Conservation (phyloP, 768 basidiomycete genomes). For the Mycena floridula region DNA sequence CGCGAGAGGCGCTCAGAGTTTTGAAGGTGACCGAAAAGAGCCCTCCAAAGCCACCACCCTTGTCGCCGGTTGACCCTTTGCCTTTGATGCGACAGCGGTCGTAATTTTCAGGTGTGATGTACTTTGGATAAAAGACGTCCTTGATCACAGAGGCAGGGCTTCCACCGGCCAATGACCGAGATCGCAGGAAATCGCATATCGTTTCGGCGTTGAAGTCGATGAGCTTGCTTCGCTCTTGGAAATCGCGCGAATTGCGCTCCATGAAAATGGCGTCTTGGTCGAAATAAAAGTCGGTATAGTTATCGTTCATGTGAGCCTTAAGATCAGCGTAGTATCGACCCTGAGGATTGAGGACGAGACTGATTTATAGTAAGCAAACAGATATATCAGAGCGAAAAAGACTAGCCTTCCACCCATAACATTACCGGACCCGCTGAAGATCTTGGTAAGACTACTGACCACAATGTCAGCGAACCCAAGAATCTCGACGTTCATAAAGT, state of each 20-base stretch:
- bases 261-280: constrained; percentile 91
- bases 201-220: constrained; percentile 83
- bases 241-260: constrained; percentile 97
- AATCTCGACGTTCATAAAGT: constrained; percentile 89
- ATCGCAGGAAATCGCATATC: constrained; percentile 72
- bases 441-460: constrained; percentile 87
- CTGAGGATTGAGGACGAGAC: constrained; percentile 83
- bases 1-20: constrained; percentile 53
- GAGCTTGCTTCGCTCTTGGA: constrained; percentile 60
- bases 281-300: constrained; percentile 84
- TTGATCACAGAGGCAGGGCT: constrained; percentile 50
- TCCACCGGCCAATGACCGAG: constrained; percentile 43
- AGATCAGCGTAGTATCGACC: constrained; percentile 63
- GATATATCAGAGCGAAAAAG: neutral
- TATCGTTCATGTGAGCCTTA: constrained; percentile 47
- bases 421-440: constrained; percentile 92
- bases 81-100: constrained; percentile 52
- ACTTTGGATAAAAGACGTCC: constrained; percentile 89
- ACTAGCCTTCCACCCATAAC: constrained; percentile 96
- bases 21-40: constrained; percentile 86
- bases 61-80: constrained; percentile 21
- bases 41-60: constrained; percentile 70
- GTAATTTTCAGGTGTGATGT: constrained; percentile 66
- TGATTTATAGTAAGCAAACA: constrained; percentile 20
- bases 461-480: constrained; percentile 84